Percentiles rank a stretch among this genome's conserved stretches.
phyloP scores from a whole-genome alignment of 2,329 filamentous ascomycete species.

The Ophiocordyceps camponoti-saundersi region DNA sequence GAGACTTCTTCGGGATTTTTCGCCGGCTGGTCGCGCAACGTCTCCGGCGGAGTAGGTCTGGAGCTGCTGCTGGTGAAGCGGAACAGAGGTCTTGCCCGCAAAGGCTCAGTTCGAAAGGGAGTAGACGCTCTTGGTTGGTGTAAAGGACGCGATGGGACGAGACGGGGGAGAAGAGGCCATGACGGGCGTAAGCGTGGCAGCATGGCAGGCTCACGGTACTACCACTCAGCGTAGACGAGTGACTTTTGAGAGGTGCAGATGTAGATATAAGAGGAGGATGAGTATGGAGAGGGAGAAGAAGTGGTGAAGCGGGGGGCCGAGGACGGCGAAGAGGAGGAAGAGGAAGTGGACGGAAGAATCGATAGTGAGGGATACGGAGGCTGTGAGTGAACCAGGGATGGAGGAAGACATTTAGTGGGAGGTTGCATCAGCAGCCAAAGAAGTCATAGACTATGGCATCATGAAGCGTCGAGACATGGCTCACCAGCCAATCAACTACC shows the following conservation, averaged over 20 bases:
- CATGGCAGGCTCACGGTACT: slow-evolving; percentile 7
- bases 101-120: not conserved
- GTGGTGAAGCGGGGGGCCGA: not conserved
- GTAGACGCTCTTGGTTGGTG: not conserved
- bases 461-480: not conserved
- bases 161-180: slow-evolving; percentile 5
- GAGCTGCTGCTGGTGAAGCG: slow-evolving; percentile 7
- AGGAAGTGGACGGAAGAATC: no score
- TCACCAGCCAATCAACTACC: not conserved
- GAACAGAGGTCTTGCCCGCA: slow-evolving; percentile 2
- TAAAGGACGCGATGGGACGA: slow-evolving; percentile 2
- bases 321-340: no score
- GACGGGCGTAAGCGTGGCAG: slow-evolving; percentile 11
- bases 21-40: slow-evolving; percentile 32
- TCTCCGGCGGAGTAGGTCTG: slow-evolving; percentile 26
- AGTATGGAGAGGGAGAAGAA: not conserved
- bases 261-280: not conserved
- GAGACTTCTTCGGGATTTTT: slow-evolving; percentile 44
- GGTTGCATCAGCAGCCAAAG: not conserved
- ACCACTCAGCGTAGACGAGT: not conserved
- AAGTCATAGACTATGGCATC: not conserved
- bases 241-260: not conserved
- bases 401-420: not conserved
- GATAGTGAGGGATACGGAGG: no score
- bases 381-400: no score